Base-by-base conservation (phyloP, 2,329 filamentous ascomycete species). In the Periconia digitata region DNA sequence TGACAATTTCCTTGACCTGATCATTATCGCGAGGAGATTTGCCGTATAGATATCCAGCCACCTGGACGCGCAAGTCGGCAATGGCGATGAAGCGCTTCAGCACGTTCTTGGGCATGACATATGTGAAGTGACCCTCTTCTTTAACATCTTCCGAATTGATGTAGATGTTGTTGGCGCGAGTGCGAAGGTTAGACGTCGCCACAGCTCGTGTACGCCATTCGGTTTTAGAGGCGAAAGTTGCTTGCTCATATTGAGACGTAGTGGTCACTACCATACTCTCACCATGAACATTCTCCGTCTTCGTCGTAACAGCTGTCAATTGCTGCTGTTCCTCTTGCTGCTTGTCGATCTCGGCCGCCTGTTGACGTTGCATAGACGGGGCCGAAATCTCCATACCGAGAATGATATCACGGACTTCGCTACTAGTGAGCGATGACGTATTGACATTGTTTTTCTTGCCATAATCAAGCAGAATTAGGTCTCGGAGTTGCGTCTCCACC, bases 391-490 rank as follows among this genome's bases (percentile, higher is more conserved):
- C 95, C 95, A 99, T 99, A 81, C 94, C 94, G 55, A 99, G 76
- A 62, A 99, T 99, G 64, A 99, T 97, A 67, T 99, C 94, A 62
- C 94, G 86, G 43, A 99, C 94, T 83, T 99, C 94, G 63, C 89
- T 96, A 69, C 85, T 96, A 1, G 94, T 99, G 74, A 99, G 80
- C 71, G 91, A 96, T 15, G 95, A 95, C 12, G 94, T 92, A 63
- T 99, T 99, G 77, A 99, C 94, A 62, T 97, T 99, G 79, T 99
- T 99, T 83, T 99, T 99, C 83, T 97, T 99, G 68, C 94, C 94
- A 69, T 99, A 99, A 70, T 99, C 94, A 60, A 97, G 96, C 59
- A 99, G 71, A 63, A 99, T 99, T 57, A 99, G 78, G 78, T 99
- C 94, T 71, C 94, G 87, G 36, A 99, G 79, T 68, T 95, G 90